Evolutionary conservation across 192 early-diverging fungal genomes (phyloP).

Genomic region (Coemansia brasiliensis): DNA sequence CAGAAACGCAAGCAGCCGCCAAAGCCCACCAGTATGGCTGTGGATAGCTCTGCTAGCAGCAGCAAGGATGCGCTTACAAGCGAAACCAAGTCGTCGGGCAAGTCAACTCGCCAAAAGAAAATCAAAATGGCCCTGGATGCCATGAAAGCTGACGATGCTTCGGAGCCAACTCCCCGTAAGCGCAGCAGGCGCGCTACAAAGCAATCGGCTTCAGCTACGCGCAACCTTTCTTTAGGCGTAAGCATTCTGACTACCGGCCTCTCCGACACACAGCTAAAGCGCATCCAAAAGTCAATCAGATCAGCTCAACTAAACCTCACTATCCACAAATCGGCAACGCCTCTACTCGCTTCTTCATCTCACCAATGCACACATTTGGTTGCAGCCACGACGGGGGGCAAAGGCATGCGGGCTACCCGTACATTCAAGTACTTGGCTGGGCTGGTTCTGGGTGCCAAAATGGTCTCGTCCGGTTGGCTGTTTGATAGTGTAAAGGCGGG

Average conservation of each 20-base stretch:
- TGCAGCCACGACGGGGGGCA: conserved; percentile 7
- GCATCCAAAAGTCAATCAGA: neutral
- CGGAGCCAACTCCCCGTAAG: no score
- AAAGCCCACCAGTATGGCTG: no score
- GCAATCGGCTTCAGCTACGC: neutral
- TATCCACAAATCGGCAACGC: conserved; percentile 5
- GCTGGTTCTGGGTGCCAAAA: conserved; percentile 23
- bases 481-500: conserved; percentile 17
- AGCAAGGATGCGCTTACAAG: no score
- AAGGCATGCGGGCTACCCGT: conserved; percentile 19
- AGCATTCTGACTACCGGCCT: conserved; percentile 29
- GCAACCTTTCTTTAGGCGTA: no score
- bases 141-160: no score
- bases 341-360: neutral
- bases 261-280: conserved; percentile 16
- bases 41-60: no score
- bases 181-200: neutral
- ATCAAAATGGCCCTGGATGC: no score
- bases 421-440: conserved; percentile 54
- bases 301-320: neutral
- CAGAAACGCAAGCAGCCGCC: no score
- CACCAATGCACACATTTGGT: conserved; percentile 38
- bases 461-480: conserved; percentile 39
- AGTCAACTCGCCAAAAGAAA: no score
- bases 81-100: no score